phyloP scores from a whole-genome alignment of 345 rosid genomes.

The Jatropha curcas region DNA sequence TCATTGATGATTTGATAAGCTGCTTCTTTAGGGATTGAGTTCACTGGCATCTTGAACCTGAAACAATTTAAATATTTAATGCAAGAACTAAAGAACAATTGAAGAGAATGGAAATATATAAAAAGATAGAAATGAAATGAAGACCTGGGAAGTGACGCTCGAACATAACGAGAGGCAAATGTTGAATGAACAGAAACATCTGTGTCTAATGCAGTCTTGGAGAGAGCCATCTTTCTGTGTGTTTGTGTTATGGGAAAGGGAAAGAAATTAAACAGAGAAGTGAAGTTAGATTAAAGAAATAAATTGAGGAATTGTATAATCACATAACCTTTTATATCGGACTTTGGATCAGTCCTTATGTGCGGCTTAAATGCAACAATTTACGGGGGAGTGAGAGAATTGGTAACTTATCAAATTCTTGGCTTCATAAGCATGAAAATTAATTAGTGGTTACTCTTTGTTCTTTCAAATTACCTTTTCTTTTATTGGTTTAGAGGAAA shows the following conservation, averaged over 20 bases:
- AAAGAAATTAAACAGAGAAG: too few relatives aligned
- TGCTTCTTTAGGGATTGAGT: conserved; percentile 29
- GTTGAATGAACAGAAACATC: conserved; percentile 28
- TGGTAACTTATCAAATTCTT: neutral
- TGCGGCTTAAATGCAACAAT: neutral
- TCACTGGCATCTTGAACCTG: conserved; percentile 30
- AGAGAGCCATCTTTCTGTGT: conserved; percentile 18
- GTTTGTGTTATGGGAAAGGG: neutral
- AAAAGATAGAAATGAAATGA: too few relatives aligned
- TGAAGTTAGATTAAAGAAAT: too few relatives aligned
- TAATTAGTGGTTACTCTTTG: neutral
- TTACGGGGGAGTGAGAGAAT: neutral
- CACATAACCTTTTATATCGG: too few relatives aligned
- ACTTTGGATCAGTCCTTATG: conserved; percentile 1
- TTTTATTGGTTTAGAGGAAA: too few relatives aligned
- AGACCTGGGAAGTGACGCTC: conserved; percentile 30
- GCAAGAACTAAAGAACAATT: neutral
- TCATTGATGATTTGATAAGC: conserved; percentile 29
- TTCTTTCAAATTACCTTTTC: neutral
- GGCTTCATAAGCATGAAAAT: neutral
- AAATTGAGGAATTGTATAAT: too few relatives aligned
- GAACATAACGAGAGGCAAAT: conserved; percentile 31
- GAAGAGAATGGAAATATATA: neutral
- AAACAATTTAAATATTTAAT: neutral
- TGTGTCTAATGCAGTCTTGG: conserved; percentile 20